Evolutionary conservation across 169 alveolate genomes (phyloP), one percentile per base, ranked within the genome.

Genomic region (Plasmodium gallinaceum): DNA sequence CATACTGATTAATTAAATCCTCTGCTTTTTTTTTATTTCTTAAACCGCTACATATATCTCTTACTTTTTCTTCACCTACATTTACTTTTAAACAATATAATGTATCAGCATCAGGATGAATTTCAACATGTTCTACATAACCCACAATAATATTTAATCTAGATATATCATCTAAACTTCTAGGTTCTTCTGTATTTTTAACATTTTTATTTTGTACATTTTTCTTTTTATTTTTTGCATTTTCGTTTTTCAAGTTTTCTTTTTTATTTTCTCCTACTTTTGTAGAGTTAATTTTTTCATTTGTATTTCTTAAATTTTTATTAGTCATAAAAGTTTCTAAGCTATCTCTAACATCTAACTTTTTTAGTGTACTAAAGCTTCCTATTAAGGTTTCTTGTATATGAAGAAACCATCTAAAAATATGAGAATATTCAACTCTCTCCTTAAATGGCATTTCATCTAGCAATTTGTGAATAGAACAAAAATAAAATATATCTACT

Each of bases 1-100:
- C 97, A 51, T 94, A 90, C 48, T 95, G 88, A 48, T 94, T 88
- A 60, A 95, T 61, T 58, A 94, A 92, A 61, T 93, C 92, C 37
- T 94, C 96, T 37, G 96, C 94, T 18, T 88, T 88, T 37, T 93
- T 89, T 71, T 88, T 88, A 65, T 76, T 94, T 24, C 93, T 93
- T 60, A 95, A 93, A 3, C 97, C 97, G 24, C 96, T 92, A 54
- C 96, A 93, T 39, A 95, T 95, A 57, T 92, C 93, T 26, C 96
- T 88, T 57, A 91, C 46, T 64, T 94, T 93, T 16, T 91, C 88
- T 51, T 93, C 93, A 14, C 95, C 96, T 14, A 94, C 64, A 74
- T 94, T 94, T 46, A 94, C 72, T 86, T 89, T 94, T 57, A 94
- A 92, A 73, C 96, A 94, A 57, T 91, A 94, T 26, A 94, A 74